Percentiles rank a stretch among this genome's conserved stretches.
These are phyloP conservation scores for Beauveria asiatica DNA, from an alignment of 2,329 filamentous ascomycete species.

Conservation along the genomic window DNA sequence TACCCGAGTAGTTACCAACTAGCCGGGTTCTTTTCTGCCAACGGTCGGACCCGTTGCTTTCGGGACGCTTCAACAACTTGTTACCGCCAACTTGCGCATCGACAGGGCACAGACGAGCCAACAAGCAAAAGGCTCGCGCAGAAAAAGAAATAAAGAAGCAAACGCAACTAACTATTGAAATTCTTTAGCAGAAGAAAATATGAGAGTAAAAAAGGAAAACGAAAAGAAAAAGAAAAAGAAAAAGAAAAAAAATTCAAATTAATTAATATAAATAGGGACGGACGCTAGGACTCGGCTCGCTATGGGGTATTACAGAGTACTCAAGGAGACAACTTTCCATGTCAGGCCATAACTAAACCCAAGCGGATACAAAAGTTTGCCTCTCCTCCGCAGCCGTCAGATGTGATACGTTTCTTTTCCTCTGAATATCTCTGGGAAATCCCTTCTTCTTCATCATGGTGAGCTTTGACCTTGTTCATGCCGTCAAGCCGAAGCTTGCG, in stretches of 20 bases:
- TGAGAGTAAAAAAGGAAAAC: neutral
- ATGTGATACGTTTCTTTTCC: neutral
- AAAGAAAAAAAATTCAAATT: neutral
- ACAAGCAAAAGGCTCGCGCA: neutral
- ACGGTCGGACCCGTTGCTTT: neutral
- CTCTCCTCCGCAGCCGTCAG: no score
- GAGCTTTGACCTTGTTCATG: no score
- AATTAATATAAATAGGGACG: neutral
- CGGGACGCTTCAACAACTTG: neutral
- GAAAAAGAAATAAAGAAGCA: no score
- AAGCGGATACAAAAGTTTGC: no score
- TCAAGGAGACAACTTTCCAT: no score
- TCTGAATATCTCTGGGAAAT: no score
- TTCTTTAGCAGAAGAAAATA: neutral
- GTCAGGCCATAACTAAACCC: no score
- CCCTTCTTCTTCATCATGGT: no score
- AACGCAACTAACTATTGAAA: neutral
- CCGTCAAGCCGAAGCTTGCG: no score
- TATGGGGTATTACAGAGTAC: neutral
- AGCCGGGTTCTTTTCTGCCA: neutral
- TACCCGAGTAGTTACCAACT: no score
- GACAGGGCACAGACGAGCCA: neutral
- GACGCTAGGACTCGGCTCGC: neutral
- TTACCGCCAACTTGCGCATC: neutral
- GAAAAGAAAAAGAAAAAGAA: neutral